Conservation (phyloP, 2,329 filamentous ascomycete species). For the Pochonia chlamydosporia region DNA sequence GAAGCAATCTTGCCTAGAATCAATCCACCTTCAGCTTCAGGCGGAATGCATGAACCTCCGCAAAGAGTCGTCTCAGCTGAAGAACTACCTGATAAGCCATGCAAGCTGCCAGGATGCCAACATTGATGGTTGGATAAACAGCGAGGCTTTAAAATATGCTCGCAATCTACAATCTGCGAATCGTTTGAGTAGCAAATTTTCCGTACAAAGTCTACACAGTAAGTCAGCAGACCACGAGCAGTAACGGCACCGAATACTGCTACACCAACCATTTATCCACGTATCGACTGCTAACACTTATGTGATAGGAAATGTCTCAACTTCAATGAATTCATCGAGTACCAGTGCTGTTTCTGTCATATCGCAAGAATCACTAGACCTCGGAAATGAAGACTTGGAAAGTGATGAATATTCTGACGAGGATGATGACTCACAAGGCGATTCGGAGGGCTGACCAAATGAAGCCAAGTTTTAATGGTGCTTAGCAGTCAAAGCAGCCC, state of each 20-base stretch:
- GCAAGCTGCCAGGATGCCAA: constrained; percentile 46
- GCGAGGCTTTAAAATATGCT: constrained; percentile 45
- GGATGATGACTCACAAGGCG: neutral
- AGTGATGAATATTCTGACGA: neutral
- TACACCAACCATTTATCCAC: too few species aligned
- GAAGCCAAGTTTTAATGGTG: too few species aligned
- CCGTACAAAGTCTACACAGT: constrained; percentile 1
- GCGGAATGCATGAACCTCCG: constrained; percentile 36
- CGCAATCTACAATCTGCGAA: constrained; percentile 5
- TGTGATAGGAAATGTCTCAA: neutral
- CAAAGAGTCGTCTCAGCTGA: constrained; percentile 40
- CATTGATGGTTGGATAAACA: constrained; percentile 48
- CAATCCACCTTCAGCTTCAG: constrained; percentile 35
- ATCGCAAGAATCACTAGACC: neutral
- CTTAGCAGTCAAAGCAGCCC: too few species aligned
- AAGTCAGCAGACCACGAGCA: neutral
- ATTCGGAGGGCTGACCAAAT: neutral
- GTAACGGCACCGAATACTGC: too few species aligned
- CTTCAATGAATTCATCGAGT: neutral
- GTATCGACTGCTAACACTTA: neutral
- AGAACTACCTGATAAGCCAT: constrained; percentile 47
- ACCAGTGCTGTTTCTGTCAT: neutral
- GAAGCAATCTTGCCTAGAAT: constrained; percentile 37
- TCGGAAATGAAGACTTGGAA: neutral
- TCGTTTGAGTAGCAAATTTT: neutral